Base-by-base conservation (phyloP, 305 asterid species). In the Galium porrigens region DNA sequence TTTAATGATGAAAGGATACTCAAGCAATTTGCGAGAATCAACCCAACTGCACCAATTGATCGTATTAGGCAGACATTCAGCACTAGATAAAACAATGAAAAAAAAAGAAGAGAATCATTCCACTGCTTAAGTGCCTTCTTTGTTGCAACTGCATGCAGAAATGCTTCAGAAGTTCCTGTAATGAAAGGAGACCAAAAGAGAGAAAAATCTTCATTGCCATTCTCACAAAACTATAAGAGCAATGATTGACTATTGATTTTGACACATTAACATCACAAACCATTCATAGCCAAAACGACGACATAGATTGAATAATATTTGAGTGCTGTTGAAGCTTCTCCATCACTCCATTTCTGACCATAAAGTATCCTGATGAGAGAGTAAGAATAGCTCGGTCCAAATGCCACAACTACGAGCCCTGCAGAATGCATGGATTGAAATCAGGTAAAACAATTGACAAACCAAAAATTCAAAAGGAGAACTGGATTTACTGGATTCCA, bases 311-410 rank as follows among this genome's bases (percentile, higher is more conserved):
- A 82, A 71, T 87, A 92, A 73, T 74, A 92, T 71, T 74, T 86
- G 65, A 92, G 84, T 46, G 89, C 94, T 34, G 86, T 79, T 12
- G 97, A 80, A 77, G 99, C 92, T 84, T 92, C 99, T 73, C 97
- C 96, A 25, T 92, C 96, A 68, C 98, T 92, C 98, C 99, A 92
- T 78, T 89, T 86, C 79, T 70, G 84, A 69, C 99, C 95, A 72
- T 87, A 92, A 64, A 89, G 71, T 73, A 89, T 67, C 76, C 97
- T 83, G 77, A 89, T 77, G 70, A 87, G 92, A 61, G 97, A 84
- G 76, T 92, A 92, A 41, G 99, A 92, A 82, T 87, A 89, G 83
- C 97, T 89, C 12, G 97, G 97, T 63, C 99, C 99, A 74, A 89
- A 92, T 42, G 97, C 85, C 63, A 92, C 72, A 66, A 92, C 95